Percentiles rank a stretch among this genome's conserved stretches.
These are phyloP conservation scores for Andrographis paniculata DNA, from an alignment of 305 asterid species.

Conservation along the genomic window DNA sequence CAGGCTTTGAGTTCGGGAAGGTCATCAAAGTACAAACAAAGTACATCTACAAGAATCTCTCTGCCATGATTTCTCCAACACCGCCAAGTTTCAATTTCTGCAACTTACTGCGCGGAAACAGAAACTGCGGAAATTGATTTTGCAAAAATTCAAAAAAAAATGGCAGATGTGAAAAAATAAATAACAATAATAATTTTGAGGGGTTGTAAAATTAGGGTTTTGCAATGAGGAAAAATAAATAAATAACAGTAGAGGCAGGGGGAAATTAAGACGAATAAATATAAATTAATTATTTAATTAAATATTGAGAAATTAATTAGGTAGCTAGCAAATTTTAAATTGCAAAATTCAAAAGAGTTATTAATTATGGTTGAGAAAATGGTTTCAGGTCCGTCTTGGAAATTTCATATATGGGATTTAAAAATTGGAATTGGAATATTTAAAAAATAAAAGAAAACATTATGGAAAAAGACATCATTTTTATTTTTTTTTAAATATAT, in stretches of 20 bases:
- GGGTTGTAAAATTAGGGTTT: constrained; percentile 59
- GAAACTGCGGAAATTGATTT: constrained; percentile 24
- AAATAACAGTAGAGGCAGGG: constrained; percentile 27
- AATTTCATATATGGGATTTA: constrained; percentile 45
- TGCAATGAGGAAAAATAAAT: constrained; percentile 25
- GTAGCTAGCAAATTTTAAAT: constrained; percentile 54
- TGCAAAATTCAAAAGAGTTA: constrained; percentile 59
- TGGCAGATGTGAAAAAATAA: constrained; percentile 19
- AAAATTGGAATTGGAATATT: constrained; percentile 38
- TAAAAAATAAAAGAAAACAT: constrained; percentile 29
- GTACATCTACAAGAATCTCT: constrained; percentile 28
- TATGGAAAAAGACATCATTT: constrained; percentile 21
- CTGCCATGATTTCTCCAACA: constrained; percentile 20
- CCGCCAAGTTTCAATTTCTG: constrained; percentile 19
- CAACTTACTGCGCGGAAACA: constrained; percentile 21
- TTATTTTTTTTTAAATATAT: constrained; percentile 13
- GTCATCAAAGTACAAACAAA: constrained; percentile 32
- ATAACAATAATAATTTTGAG: constrained; percentile 5
- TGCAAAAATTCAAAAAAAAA: constrained; percentile 9
- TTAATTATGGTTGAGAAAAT: constrained; percentile 79
- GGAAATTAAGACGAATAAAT: constrained; percentile 22
- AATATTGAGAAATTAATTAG: constrained; percentile 27
- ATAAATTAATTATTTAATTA: constrained; percentile 31
- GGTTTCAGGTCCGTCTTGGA: constrained; percentile 89
- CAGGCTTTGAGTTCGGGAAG: constrained; percentile 23